Percentiles rank a stretch among this genome's conserved stretches.
Evolutionary conservation across 2,329 filamentous ascomycete genomes (phyloP).

Genomic region (Paradendryphiella salina): DNA sequence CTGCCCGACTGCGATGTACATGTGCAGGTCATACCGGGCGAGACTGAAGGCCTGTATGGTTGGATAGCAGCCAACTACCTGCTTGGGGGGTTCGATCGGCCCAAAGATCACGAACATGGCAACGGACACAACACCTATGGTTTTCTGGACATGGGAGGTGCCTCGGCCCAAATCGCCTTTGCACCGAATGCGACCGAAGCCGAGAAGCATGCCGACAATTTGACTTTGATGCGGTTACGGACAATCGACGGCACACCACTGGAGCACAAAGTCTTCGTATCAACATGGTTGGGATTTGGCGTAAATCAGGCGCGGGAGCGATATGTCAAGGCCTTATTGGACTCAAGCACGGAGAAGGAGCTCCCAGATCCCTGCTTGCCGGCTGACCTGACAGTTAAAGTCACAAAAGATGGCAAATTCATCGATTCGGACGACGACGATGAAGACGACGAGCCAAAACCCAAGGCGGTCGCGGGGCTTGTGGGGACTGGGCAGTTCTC

Average conservation of each 20-base stretch:
- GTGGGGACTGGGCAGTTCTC: slow-evolving; percentile 85
- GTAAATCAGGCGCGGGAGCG: slow-evolving; percentile 87
- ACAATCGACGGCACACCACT: slow-evolving; percentile 74
- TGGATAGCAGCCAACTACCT: slow-evolving; percentile 98
- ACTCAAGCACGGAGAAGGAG: slow-evolving; percentile 66
- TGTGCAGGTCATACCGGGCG: slow-evolving; percentile 91
- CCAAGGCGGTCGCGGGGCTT: slow-evolving; percentile 55
- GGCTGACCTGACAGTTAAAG: slow-evolving; percentile 71
- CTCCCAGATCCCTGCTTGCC: slow-evolving; percentile 92
- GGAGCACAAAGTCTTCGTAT: slow-evolving; percentile 91
- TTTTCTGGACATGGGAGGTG: slow-evolving; percentile 97
- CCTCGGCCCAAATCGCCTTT: slow-evolving; percentile 96
- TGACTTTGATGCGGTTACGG: slow-evolving; percentile 83
- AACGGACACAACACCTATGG: slow-evolving; percentile 93
- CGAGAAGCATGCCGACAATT: slow-evolving; percentile 82
- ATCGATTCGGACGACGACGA: slow-evolving; percentile 50
- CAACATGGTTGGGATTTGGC: slow-evolving; percentile 97
- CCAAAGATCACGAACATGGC: slow-evolving; percentile 74
- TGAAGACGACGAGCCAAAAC: slow-evolving; percentile 33
- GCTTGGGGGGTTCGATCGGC: slow-evolving; percentile 83
- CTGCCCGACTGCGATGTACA: slow-evolving; percentile 88
- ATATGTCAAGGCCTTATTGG: slow-evolving; percentile 77
- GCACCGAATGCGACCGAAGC: slow-evolving; percentile 91
- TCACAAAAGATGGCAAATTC: slow-evolving; percentile 70
- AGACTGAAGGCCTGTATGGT: slow-evolving; percentile 93